A percentile compares a stretch with the other conserved stretches of the same genome.
Evolutionary conservation across 257 asterid species (phyloP).

Genomic region (Ophiorrhiza pumila): DNA sequence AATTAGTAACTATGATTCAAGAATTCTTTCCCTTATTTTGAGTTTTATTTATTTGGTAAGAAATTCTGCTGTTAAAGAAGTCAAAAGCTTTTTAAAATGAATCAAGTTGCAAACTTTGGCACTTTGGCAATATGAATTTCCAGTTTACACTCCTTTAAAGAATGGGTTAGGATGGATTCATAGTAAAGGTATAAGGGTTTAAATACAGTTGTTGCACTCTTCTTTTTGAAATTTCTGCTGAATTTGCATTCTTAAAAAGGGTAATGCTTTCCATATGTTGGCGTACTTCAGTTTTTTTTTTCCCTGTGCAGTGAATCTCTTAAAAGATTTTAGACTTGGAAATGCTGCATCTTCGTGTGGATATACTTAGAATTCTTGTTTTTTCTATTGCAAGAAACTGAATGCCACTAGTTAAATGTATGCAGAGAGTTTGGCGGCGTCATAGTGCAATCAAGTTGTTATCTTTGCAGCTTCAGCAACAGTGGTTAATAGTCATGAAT

Average conservation of each 20-base stretch:
- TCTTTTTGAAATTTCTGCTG: not conserved
- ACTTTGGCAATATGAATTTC: not conserved
- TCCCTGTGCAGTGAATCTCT: not conserved
- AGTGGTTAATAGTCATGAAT: constrained; percentile 64
- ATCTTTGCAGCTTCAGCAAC: constrained; percentile 60
- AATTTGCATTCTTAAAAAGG: not conserved
- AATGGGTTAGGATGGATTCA: no score
- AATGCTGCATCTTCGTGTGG: not conserved
- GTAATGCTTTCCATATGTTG: not conserved
- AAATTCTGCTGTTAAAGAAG: not conserved
- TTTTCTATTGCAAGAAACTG: not conserved
- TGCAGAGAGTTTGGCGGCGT: constrained; percentile 88
- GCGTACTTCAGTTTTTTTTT: not conserved
- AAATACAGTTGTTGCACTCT: not conserved
- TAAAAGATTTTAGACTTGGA: not conserved
- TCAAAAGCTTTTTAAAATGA: not conserved
- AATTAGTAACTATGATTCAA: not conserved
- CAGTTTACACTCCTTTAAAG: no score
- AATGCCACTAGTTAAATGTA: constrained; percentile 4
- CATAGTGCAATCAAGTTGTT: constrained; percentile 40
- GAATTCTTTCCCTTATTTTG: not conserved
- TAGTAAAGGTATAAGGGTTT: not conserved
- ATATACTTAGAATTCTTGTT: not conserved
- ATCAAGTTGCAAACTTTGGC: not conserved
- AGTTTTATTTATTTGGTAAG: not conserved